Conservation (phyloP, 2,329 filamentous ascomycete genomes). For the Rosellinia necatrix region DNA sequence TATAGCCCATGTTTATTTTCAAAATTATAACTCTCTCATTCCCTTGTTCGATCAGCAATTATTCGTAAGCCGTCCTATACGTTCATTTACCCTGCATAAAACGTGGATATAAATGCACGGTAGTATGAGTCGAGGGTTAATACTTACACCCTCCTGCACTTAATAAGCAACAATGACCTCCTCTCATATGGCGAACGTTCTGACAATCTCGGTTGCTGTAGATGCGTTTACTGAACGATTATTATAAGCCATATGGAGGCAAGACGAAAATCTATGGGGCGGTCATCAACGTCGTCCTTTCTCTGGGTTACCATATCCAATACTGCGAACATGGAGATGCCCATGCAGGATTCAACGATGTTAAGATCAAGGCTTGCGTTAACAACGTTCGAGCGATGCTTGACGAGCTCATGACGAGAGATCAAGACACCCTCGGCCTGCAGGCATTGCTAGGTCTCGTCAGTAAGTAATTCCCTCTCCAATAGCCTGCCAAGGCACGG, state of each 20-base stretch:
- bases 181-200: neutral
- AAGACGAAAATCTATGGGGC: conserved; percentile 43
- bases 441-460: conserved; percentile 47
- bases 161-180: neutral
- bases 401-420: conserved; percentile 45
- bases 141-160: neutral
- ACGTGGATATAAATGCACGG: no score
- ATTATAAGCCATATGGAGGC: conserved; percentile 39
- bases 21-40: conserved; percentile 42
- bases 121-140: neutral
- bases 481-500: neutral
- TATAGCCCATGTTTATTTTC: conserved; percentile 46
- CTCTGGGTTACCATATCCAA: conserved; percentile 42
- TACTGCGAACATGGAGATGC: conserved; percentile 28
- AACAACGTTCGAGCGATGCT: conserved; percentile 46
- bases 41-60: conserved; percentile 45
- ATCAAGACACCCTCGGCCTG: conserved; percentile 45
- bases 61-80: conserved; percentile 32
- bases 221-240: conserved; percentile 43
- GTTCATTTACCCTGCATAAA: no score
- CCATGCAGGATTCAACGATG: conserved; percentile 24
- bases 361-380: conserved; percentile 39
- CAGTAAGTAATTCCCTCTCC: conserved; percentile 25
- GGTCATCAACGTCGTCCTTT: conserved; percentile 47
- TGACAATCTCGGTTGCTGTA: neutral